Conservation (phyloP, 768 basidiomycete species). For the Lepiota venenata region DNA sequence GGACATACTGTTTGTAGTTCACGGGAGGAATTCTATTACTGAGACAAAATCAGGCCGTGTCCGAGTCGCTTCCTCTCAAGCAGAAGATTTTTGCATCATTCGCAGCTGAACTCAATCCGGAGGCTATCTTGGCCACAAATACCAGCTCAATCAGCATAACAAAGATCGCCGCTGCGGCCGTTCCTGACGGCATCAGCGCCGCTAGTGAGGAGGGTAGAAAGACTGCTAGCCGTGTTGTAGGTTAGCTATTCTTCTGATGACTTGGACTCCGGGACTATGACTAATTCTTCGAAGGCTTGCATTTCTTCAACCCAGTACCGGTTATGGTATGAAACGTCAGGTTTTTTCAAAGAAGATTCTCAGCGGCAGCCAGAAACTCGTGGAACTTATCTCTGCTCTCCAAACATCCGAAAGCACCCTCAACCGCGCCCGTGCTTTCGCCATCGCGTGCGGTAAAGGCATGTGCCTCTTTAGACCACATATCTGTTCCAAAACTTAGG, state of each 20-base stretch:
- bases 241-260: slow-evolving; percentile 32
- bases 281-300: slow-evolving; percentile 51
- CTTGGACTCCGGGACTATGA: neutral
- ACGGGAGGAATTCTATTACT: neutral
- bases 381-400: slow-evolving; percentile 91
- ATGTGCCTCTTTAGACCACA: slow-evolving; percentile 11
- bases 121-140: slow-evolving; percentile 85
- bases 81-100: slow-evolving; percentile 71
- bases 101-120: slow-evolving; percentile 61
- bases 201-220: slow-evolving; percentile 61
- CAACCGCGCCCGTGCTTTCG: slow-evolving; percentile 75
- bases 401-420: slow-evolving; percentile 83
- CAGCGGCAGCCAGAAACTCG: slow-evolving; percentile 63
- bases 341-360: neutral
- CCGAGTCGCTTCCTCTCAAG: slow-evolving; percentile 81
- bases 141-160: slow-evolving; percentile 95
- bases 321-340: slow-evolving; percentile 67
- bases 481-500: neutral
- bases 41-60: slow-evolving; percentile 60
- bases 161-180: slow-evolving; percentile 82
- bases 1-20: slow-evolving; percentile 12
- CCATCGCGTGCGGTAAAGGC: slow-evolving; percentile 90
- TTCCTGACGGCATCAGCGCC: slow-evolving; percentile 53
- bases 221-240: slow-evolving; percentile 76
- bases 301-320: slow-evolving; percentile 97